phyloP scores from a whole-genome alignment of 352 stramenopile genomes.

The Saprolegnia parasitica region DNA sequence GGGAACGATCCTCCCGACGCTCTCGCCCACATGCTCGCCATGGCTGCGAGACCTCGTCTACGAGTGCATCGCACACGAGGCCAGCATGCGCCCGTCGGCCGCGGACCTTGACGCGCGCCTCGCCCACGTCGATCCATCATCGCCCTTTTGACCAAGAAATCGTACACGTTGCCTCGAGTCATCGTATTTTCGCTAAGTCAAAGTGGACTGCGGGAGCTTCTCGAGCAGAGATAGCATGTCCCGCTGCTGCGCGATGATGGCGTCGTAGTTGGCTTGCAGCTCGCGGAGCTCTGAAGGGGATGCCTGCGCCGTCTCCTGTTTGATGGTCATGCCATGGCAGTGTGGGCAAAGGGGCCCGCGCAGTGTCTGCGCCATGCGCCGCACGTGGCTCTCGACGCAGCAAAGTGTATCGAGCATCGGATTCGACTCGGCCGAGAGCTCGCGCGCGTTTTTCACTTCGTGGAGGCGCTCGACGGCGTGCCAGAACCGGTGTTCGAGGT shows the following conservation, averaged over 20 bases:
- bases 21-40: slow-evolving; percentile 3
- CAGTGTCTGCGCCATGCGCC: neutral
- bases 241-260: neutral
- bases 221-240: neutral
- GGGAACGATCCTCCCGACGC: slow-evolving; percentile 13
- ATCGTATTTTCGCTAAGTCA: no score
- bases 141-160: neutral
- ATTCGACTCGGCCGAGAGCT: neutral
- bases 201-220: no score
- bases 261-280: neutral
- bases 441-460: neutral
- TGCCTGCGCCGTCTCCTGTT: neutral
- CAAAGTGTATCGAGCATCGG: neutral
- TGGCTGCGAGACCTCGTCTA: slow-evolving; percentile 3
- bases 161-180: no score
- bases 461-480: neutral
- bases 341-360: neutral
- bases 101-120: neutral
- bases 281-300: neutral
- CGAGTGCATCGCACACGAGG: neutral
- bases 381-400: neutral
- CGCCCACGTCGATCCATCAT: neutral
- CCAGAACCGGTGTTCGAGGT: neutral
- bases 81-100: neutral
- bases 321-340: neutral